Base-by-base conservation (phyloP, 495 filamentous ascomycete species). In the Aspergillus panamensis region DNA sequence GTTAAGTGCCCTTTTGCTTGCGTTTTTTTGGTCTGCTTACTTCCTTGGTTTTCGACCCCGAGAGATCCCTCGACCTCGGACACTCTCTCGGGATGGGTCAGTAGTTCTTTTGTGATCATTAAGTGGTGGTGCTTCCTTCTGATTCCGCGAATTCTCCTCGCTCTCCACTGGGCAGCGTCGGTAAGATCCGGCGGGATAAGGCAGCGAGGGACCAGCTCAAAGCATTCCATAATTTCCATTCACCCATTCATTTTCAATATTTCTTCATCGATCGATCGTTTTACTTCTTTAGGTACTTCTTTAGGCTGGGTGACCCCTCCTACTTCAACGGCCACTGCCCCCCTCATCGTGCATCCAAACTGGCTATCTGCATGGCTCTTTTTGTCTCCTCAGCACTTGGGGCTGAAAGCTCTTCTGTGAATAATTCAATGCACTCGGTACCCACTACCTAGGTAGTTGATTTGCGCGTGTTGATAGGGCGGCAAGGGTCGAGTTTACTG, bases 161-260 rank as follows among this genome's bases (percentile, higher is more conserved):
- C 47, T 49, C 20, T 30, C 55, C 39, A 51, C 55, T 58, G 48
- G 55, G 48, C 55, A 58, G 47, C 47, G 44, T 51, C 48, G 56
- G 56, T 31, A 58, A 58, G 48, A 58, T 42, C 47, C 56, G 48
- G 53, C 53, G n/a, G 56, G 35, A 33, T 52, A 52, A 58, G 56
- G 56, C 56, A 52, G 47, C 48, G 45, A 45, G 30, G 13, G 45
- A 48, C 45, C 30, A 48, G 45, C 29, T 20, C 30, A 48, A 17
- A 49, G 45, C 30, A 14, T 31, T 49, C 45, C 16, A 31, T 49
- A 20, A 14, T 16, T 16, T 17, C 29, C 48, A 31, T 53, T 53
- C 16, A 20, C 20, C 16, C 17, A 3, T 16, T 45, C 42, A 45
- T 45, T 19, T 12, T 6, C 17, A n/a, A n/a, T n/a, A n/a, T n/a